Base-by-base conservation (phyloP, 2,329 filamentous ascomycete genomes). In the Epichloe bromicola region DNA sequence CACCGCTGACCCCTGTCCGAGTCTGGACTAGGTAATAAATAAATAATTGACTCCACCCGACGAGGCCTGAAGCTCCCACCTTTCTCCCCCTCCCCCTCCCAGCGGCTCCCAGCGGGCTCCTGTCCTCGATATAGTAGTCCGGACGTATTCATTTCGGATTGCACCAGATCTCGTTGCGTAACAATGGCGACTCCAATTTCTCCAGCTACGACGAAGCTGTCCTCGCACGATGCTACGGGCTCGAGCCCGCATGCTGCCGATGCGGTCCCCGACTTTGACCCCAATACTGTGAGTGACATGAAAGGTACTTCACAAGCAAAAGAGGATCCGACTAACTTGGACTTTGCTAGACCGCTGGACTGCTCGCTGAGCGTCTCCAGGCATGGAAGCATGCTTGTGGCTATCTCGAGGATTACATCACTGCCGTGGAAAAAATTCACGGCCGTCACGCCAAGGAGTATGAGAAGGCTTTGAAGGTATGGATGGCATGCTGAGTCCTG, bases 361-460 rank as follows among this genome's bases (percentile, higher is more conserved):
- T 97, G 47, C 83, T 98, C 56, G 76, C 84, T 51, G 88, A 97
- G 73, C 82, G 93, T 57, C 76, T 98, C 54, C 85, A 87, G 61
- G 93, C 93, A 45, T 98, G 89, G 89, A 97, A 96, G 67, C 91
- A 97, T 67, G 88, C 90, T 54, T 87, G 89, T 55, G 87, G 76
- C 51, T 91, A 95, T 64, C 76, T 98, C 46, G 89, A 97, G 69
- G 88, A 95, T 48, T 98, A 96, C 66, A 76, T 97, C 61, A 74
- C 73, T 33, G 83, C 86, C 6, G 87, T 89, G 3, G 89, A 95
- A 67, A 96, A 91, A 75, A 75, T 88, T 53, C 85, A 96, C 64
- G 85, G 83, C 63, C 77, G 80, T 11, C 85, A 95, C 59, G 82
- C 88, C 50, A 97, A 95, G 73, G 91, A 97, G 67, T 95, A 95